Evolutionary conservation across 345 rosid genomes (phyloP), one percentile per base, ranked within the genome.

Genomic region (Salix viminalis): DNA sequence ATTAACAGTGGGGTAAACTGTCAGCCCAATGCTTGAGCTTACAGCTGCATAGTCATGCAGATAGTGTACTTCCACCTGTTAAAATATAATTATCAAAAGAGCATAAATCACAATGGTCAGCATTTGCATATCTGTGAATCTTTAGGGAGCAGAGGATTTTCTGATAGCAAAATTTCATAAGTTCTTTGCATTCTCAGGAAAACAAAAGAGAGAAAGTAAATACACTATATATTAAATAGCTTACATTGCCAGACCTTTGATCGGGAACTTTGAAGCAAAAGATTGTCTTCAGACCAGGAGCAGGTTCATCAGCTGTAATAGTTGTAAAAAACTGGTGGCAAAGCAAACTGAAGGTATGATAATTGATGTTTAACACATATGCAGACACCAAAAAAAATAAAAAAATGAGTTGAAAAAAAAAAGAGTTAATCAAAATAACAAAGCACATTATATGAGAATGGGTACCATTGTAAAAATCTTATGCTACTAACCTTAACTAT

Each of bases 181-280:
- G 10, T 52, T 52, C 60, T 52, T 52, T 52, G 60, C 23, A 66
- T 28, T 67, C 23, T 67, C 60, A 52, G 11, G 26, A 37, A 67
- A n/a, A 39, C 46, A 36, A 7, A 6, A 21, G 23, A 30, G 32
- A 30, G 32, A 67, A 16, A 52, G 60, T 52, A 18, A 7, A 41
- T 56, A 21, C 24, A 32, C 34, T 32, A 36, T 16, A 26, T 42
- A 28, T 28, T 39, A 28, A 32, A 32, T 32, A 32, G 34, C 34
- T 76, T 76, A 88, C 99, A 96, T 91, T 96, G 78, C 97, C 94
- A 83, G 98, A 94, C 82, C 87, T 90, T 87, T 94, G 97, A 79
- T 96, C 99, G 67, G 99, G 99, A 36, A 94, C 79, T 72, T 73
- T 85, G 72, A 94, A 92, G 85, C 91, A 90, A 65, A 94, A 67